Conservation (phyloP, 768 basidiomycete species). For the Lentinula lateritia region DNA sequence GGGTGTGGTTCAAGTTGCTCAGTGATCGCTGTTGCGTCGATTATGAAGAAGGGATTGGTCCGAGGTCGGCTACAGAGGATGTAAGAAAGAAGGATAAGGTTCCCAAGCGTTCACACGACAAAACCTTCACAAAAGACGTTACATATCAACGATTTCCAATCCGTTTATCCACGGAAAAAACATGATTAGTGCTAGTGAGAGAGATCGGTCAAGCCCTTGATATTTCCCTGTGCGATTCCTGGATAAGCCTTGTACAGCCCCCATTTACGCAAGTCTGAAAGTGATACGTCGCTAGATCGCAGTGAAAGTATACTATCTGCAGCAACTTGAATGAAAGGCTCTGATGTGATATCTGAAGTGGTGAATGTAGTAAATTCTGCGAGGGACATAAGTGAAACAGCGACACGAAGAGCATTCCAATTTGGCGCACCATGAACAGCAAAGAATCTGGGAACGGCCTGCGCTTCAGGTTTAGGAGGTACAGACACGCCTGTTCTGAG, state of each 20-base stretch:
- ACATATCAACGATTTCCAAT: too few relatives aligned
- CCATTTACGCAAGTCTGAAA: slow-evolving; percentile 31
- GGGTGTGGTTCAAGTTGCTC: too few relatives aligned
- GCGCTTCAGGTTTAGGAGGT: slow-evolving; percentile 21
- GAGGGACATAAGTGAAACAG: not conserved
- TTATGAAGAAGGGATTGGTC: too few relatives aligned
- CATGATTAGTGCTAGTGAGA: too few relatives aligned
- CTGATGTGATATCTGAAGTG: slow-evolving; percentile 10
- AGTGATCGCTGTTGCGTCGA: too few relatives aligned
- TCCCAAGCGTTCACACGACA: not conserved
- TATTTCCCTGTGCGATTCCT: slow-evolving; percentile 31
- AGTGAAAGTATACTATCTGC: slow-evolving; percentile 5
- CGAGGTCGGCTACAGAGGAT: too few relatives aligned
- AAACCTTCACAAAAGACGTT: not conserved
- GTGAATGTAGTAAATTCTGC: slow-evolving; percentile 17
- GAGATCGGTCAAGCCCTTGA: not conserved
- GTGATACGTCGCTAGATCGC: slow-evolving; percentile 10
- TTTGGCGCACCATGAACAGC: slow-evolving; percentile 31
- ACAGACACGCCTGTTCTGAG: slow-evolving; percentile 27
- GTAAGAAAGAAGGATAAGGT: not conserved
- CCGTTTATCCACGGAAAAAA: too few relatives aligned
- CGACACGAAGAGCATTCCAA: slow-evolving; percentile 1
- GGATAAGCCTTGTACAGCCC: slow-evolving; percentile 43
- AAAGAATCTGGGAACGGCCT: slow-evolving; percentile 30
- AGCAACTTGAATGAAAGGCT: slow-evolving; percentile 8